Percentiles rank a stretch among this genome's conserved stretches.
These are phyloP conservation scores for Naganishia antarctica DNA, from an alignment of 768 basidiomycete species.

Conservation along the genomic window DNA sequence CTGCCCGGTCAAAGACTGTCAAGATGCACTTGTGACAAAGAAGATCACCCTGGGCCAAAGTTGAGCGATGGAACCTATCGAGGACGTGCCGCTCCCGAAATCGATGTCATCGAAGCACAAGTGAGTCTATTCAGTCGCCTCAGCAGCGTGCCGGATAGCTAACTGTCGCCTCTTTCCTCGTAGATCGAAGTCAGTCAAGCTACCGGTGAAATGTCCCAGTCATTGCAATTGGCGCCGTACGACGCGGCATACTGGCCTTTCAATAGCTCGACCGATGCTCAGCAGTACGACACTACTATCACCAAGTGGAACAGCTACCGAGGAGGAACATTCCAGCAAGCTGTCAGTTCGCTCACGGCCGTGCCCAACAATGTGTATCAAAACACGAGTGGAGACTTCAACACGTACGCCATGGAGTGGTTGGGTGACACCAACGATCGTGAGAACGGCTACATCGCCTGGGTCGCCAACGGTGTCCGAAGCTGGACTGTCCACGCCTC, in stretches of 20 bases:
- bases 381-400: constrained; percentile 37
- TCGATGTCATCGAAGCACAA: constrained; percentile 86
- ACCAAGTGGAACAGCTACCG: constrained; percentile 50
- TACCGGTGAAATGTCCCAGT: constrained; percentile 60
- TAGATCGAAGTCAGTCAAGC: constrained; percentile 64
- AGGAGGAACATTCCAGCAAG: constrained; percentile 55
- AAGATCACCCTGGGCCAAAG: constrained; percentile 84
- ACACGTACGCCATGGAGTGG: constrained; percentile 53
- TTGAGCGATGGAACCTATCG: constrained; percentile 62
- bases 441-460: constrained; percentile 45
- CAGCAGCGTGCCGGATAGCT: too few relatives aligned
- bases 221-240: constrained; percentile 66
- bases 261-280: constrained; percentile 42
- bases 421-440: constrained; percentile 43
- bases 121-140: constrained; percentile 35
- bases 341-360: constrained; percentile 55
- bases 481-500: constrained; percentile 57
- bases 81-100: constrained; percentile 84
- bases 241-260: constrained; percentile 58
- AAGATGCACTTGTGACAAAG: constrained; percentile 77
- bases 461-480: constrained; percentile 42
- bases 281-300: constrained; percentile 53
- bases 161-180: neutral
- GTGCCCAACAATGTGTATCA: constrained; percentile 36
- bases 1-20: constrained; percentile 51